phyloP scores from a whole-genome alignment of 1,284 basidiomycete species.

The Boletus hoseneyae region DNA sequence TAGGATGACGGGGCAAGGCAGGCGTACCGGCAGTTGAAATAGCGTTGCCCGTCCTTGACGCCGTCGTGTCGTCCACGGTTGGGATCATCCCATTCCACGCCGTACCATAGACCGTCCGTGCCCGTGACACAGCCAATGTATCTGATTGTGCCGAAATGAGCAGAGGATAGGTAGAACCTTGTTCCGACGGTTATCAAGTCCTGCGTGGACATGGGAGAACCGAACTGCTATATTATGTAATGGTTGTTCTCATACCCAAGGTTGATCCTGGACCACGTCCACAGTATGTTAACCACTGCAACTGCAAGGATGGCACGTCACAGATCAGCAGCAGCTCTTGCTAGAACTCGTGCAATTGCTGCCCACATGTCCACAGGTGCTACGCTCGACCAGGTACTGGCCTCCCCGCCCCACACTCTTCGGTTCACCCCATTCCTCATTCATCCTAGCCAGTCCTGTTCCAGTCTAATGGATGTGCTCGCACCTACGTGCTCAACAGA shows the following conservation, averaged over 20 bases:
- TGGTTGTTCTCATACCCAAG: conserved; percentile 10
- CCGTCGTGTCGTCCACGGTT: conserved; percentile 86
- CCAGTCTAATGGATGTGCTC: conserved; percentile 59
- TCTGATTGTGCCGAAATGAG: conserved; percentile 63
- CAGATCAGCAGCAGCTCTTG: conserved; percentile 33
- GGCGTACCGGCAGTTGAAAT: conserved; percentile 77
- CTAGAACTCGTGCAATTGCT: conserved; percentile 53
- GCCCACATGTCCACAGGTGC: conserved; percentile 51
- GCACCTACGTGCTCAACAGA: conserved; percentile 80
- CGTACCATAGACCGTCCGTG: conserved; percentile 78
- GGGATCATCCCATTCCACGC: conserved; percentile 93
- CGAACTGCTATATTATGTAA: conserved; percentile 15
- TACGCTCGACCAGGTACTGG: conserved; percentile 27
- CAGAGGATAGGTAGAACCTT: conserved; percentile 47
- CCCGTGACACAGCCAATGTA: conserved; percentile 68
- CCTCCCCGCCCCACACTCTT: conserved; percentile 2
- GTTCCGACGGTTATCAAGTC: conserved; percentile 39
- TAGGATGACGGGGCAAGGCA: not conserved
- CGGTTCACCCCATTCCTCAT: not conserved
- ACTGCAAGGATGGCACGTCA: conserved; percentile 35
- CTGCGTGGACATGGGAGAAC: conserved; percentile 18
- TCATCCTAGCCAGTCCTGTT: conserved; percentile 61
- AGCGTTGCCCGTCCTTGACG: conserved; percentile 68
- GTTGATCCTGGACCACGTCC: not conserved
- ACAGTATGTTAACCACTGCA: conserved; percentile 31